Percentiles rank a stretch among this genome's conserved stretches.
These are phyloP conservation scores for Excoecaria cochinchinensis DNA, from an alignment of 345 rosid genomes.

Conservation along the genomic window DNA sequence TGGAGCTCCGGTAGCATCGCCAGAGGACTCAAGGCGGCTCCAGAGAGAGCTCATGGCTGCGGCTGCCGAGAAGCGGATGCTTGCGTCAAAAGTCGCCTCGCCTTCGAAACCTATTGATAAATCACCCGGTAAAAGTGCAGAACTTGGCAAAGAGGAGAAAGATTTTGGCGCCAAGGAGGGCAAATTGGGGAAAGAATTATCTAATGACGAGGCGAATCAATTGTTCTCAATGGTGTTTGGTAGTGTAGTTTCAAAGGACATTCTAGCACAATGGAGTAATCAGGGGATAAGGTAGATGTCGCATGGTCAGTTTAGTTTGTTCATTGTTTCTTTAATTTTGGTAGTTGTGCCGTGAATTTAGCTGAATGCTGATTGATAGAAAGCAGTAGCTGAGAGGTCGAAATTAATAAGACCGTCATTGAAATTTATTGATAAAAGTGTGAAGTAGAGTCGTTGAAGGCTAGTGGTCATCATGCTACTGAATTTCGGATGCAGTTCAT, in stretches of 20 bases:
- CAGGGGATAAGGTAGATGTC: conserved; percentile 84
- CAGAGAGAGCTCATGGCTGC: conserved; percentile 97
- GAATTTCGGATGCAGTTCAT: not conserved
- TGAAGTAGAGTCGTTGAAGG: not conserved
- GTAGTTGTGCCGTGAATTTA: not conserved
- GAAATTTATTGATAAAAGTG: not conserved
- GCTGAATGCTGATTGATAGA: not conserved
- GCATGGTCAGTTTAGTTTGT: not conserved
- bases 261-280: conserved; percentile 92
- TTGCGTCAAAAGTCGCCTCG: conserved; percentile 34
- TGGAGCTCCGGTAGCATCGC: conserved; percentile 40
- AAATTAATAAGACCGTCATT: not conserved
- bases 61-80: conserved; percentile 92
- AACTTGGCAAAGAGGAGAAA: conserved; percentile 27
- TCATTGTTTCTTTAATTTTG: not conserved
- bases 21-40: conserved; percentile 59
- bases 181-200: conserved; percentile 34
- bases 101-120: conserved; percentile 21
- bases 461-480: not conserved
- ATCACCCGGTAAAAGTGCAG: conserved; percentile 18
- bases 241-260: conserved; percentile 55
- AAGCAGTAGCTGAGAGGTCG: not conserved
- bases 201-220: conserved; percentile 54
- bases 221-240: conserved; percentile 82
- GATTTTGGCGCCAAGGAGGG: conserved; percentile 26